Evolutionary conservation across 768 basidiomycete species (phyloP).

Genomic region (Tubosaeta sp.): DNA sequence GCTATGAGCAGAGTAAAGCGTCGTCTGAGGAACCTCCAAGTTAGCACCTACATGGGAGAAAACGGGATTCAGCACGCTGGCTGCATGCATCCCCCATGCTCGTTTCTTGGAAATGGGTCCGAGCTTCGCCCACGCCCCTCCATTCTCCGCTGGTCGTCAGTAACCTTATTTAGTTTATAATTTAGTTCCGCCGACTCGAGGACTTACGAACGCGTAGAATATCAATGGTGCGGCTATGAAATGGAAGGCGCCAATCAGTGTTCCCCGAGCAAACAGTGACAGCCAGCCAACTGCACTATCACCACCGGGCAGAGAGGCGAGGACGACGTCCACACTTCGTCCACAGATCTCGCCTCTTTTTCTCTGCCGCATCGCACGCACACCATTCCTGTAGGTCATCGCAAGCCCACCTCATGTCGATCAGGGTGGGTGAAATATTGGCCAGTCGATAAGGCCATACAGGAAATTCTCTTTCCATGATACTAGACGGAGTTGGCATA

Average conservation of each 20-base stretch:
- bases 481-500: background rate
- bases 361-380: background rate
- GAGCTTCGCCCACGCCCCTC: background rate
- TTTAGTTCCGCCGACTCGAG: background rate
- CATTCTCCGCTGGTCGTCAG: conserved; percentile 4
- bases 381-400: background rate
- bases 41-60: background rate
- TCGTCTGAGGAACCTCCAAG: background rate
- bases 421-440: background rate
- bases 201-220: background rate
- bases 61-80: background rate
- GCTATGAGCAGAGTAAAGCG: background rate
- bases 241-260: conserved; percentile 5
- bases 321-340: background rate
- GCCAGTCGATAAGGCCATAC: conserved; percentile 1
- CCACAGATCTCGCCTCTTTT: conserved; percentile 5
- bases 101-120: background rate
- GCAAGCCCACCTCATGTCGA: conserved; percentile 4
- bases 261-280: background rate
- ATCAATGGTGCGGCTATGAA: background rate
- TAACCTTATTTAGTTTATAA: background rate
- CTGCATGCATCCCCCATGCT: conserved; percentile 1
- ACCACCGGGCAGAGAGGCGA: background rate
- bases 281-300: background rate
- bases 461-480: background rate